Base-by-base conservation (phyloP, 345 rosid genomes). In the Angophora floribunda region DNA sequence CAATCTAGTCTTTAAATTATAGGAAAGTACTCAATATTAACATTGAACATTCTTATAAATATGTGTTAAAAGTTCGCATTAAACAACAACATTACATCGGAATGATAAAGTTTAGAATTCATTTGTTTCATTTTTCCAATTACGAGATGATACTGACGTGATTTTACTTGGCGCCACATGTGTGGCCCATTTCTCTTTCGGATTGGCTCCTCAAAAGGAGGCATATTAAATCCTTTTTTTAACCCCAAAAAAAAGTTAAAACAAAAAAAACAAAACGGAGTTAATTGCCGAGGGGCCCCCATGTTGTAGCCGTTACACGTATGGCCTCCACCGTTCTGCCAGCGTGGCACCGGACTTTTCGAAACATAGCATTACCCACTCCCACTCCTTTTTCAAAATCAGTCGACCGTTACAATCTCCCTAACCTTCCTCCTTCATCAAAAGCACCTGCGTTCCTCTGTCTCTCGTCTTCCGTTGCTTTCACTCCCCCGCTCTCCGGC, bases 11-110 rank as follows among this genome's bases (percentile, higher is more conserved):
- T 0, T 4, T 24, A 2, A 24, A 57, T 1, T 4, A 57, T 22
- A 22, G 4, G 5, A 4, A 1, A 24, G 3, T 9, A 5, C 0
- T n/a, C n/a, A n/a, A n/a, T n/a, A n/a, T n/a, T n/a, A n/a, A n/a
- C n/a, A n/a, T n/a, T n/a, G n/a, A n/a, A n/a, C n/a, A n/a, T n/a
- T n/a, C n/a, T n/a, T n/a, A n/a, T n/a, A n/a, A n/a, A n/a, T n/a
- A n/a, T n/a, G n/a, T n/a, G n/a, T n/a, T n/a, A n/a, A n/a, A n/a
- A n/a, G n/a, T n/a, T n/a, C n/a, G n/a, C n/a, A n/a, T n/a, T n/a
- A n/a, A n/a, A n/a, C n/a, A n/a, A n/a, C n/a, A n/a, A n/a, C n/a
- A n/a, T n/a, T n/a, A n/a, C n/a, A n/a, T n/a, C n/a, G n/a, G n/a
- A n/a, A n/a, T n/a, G 26, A 9, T 21, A 53, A 53, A 53, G 0